These are phyloP conservation scores for Nigrograna mackinnonii DNA, from an alignment of 2,329 filamentous ascomycete genomes.

Conservation along the genomic window DNA sequence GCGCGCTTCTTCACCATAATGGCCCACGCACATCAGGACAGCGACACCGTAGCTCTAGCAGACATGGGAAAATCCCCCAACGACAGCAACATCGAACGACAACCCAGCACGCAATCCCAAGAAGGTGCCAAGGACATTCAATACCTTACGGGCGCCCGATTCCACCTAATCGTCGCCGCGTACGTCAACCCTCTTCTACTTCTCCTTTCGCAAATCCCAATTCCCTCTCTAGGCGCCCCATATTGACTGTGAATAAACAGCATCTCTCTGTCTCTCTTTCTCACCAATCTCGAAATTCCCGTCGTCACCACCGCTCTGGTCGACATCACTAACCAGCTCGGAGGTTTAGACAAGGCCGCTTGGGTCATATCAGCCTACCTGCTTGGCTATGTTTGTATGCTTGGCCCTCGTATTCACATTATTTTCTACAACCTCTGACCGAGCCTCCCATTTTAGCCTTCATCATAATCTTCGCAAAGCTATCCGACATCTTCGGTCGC, in stretches of 20 bases:
- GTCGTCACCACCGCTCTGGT: conserved; percentile 1
- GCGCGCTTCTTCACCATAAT: too few species aligned
- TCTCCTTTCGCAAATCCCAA: too few species aligned
- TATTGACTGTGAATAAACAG: too few species aligned
- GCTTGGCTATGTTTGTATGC: conserved; percentile 1
- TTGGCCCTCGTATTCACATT: not conserved
- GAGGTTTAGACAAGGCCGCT: not conserved
- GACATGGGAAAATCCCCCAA: too few species aligned
- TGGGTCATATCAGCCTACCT: conserved; percentile 1
- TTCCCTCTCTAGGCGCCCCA: too few species aligned
- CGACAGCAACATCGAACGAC: too few species aligned
- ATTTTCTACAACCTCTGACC: not conserved
- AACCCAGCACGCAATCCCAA: not conserved
- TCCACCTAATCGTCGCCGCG: conserved; percentile 2
- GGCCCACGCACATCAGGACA: too few species aligned
- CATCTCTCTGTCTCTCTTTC: not conserved
- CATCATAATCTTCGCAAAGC: conserved; percentile 1
- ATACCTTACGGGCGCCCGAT: conserved; percentile 2
- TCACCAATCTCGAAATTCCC: not conserved
- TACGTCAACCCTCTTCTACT: too few species aligned
- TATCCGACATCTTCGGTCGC: not conserved
- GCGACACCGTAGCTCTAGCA: too few species aligned
- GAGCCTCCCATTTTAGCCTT: not conserved
- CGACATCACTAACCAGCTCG: not conserved
- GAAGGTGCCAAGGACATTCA: not conserved